Evolutionary conservation across 2,329 filamentous ascomycete genomes (phyloP).

Genomic region (Gnomoniopsis sp.): DNA sequence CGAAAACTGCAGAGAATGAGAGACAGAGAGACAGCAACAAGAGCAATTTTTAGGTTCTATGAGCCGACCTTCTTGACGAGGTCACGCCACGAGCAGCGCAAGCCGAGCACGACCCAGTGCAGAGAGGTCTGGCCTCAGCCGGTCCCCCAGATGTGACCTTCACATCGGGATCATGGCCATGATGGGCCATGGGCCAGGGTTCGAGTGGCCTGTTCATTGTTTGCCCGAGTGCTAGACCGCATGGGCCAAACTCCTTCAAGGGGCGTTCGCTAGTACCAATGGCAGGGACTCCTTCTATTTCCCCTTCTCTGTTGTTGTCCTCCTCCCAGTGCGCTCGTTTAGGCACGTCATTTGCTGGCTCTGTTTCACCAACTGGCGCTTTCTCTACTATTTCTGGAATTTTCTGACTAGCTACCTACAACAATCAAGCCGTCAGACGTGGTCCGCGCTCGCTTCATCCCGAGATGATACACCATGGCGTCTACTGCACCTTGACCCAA

Average conservation of each 20-base stretch:
- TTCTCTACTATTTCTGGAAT: conserved; percentile 15
- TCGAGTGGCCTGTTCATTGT: background rate
- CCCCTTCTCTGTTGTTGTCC: background rate
- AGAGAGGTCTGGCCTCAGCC: no score
- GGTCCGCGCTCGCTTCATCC: conserved; percentile 15
- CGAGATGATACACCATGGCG: conserved; percentile 3
- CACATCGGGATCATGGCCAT: background rate
- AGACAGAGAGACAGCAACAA: no score
- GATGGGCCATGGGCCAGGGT: background rate
- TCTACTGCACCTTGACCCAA: conserved; percentile 12
- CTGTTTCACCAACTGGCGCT: conserved; percentile 15
- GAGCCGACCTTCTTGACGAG: no score
- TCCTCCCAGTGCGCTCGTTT: background rate
- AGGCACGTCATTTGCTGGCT: conserved; percentile 13
- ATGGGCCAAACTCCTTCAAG: background rate
- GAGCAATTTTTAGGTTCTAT: background rate
- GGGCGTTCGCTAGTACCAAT: background rate
- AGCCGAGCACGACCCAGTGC: no score
- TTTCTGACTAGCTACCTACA: conserved; percentile 7
- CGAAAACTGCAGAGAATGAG: no score
- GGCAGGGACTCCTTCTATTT: background rate
- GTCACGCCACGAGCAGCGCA: no score
- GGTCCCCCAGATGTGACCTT: background rate
- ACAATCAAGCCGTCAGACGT: conserved; percentile 8
- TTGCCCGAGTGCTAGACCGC: conserved; percentile 2